Conservation (phyloP, 2,329 filamentous ascomycete genomes). For the Curvularia verruculosa region DNA sequence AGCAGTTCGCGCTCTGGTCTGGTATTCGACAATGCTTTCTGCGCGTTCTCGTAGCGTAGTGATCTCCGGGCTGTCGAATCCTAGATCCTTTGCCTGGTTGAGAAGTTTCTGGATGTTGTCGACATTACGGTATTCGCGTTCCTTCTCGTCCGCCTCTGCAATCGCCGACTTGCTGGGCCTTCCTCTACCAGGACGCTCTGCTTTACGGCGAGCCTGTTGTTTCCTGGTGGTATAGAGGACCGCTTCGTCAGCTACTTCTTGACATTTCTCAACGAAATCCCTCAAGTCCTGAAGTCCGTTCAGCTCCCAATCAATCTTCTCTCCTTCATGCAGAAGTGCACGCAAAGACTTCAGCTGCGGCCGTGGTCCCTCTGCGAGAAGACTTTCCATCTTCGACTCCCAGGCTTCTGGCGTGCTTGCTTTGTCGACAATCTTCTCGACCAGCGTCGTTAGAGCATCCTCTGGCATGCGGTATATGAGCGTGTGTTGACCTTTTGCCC, state of each 20-base stretch:
- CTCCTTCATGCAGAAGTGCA: conserved; percentile 85
- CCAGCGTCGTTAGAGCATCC: conserved; percentile 68
- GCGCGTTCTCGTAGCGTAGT: conserved; percentile 82
- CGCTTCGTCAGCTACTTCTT: conserved; percentile 97
- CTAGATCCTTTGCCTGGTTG: conserved; percentile 80
- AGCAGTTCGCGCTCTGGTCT: conserved; percentile 72
- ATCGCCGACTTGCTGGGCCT: conserved; percentile 66
- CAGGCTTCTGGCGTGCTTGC: conserved; percentile 84
- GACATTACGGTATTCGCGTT: conserved; percentile 84
- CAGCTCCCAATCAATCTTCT: conserved; percentile 91
- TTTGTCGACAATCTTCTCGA: conserved; percentile 83
- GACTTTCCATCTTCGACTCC: conserved; percentile 86
- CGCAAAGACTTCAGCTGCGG: conserved; percentile 87
- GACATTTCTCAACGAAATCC: conserved; percentile 92
- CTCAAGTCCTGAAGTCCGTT: conserved; percentile 80
- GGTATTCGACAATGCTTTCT: conserved; percentile 83
- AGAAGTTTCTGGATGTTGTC: conserved; percentile 87
- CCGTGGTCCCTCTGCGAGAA: conserved; percentile 81
- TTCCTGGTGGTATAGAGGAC: conserved; percentile 96
- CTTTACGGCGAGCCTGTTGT: conserved; percentile 95
- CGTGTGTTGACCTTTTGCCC: conserved; percentile 64
- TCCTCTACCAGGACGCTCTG: conserved; percentile 82
- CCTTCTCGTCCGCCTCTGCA: conserved; percentile 81
- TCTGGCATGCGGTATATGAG: conserved; percentile 79
- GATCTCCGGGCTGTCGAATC: conserved; percentile 94